Evolutionary conservation across 441 rosid genomes (phyloP).

Genomic region (Corymbia citriodora): DNA sequence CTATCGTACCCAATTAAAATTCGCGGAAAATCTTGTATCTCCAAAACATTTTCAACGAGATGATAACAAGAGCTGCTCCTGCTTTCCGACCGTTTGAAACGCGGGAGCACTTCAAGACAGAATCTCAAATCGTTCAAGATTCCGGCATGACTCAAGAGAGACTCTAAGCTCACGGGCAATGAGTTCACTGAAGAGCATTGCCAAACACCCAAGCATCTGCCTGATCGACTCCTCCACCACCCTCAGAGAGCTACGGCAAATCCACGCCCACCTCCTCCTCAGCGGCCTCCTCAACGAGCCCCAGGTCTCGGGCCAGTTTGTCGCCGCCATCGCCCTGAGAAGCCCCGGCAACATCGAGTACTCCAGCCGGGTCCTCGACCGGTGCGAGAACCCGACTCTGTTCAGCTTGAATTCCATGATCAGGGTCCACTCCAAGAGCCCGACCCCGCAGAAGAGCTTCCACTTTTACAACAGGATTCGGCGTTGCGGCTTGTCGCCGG

Average conservation of each 20-base stretch:
- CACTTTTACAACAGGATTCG: slow-evolving; percentile 30
- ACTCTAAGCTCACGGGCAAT: not conserved
- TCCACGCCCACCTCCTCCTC: slow-evolving; percentile 44
- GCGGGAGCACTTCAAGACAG: not conserved
- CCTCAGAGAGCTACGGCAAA: slow-evolving; percentile 34
- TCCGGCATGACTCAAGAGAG: not conserved
- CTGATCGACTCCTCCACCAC: slow-evolving; percentile 11
- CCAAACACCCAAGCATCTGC: slow-evolving; percentile 15
- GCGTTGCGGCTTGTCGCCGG: slow-evolving; percentile 25
- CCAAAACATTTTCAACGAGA: not conserved
- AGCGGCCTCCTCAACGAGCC: slow-evolving; percentile 34
- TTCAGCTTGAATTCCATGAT: slow-evolving; percentile 54
- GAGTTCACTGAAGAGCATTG: slow-evolving; percentile 5
- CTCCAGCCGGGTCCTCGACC: slow-evolving; percentile 33
- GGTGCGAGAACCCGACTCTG: slow-evolving; percentile 35
- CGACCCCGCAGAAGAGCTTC: slow-evolving; percentile 32
- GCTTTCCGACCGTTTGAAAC: not conserved
- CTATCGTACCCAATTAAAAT: no score
- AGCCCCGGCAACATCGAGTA: slow-evolving; percentile 33
- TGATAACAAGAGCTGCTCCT: no score
- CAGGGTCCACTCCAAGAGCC: slow-evolving; percentile 45
- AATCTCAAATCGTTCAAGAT: not conserved
- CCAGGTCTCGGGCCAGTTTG: slow-evolving; percentile 39
- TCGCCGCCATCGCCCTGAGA: slow-evolving; percentile 39
- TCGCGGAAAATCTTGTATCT: not conserved